Base-by-base conservation (phyloP, 2,329 filamentous ascomycete species). In the Metarhizium robertsii region DNA sequence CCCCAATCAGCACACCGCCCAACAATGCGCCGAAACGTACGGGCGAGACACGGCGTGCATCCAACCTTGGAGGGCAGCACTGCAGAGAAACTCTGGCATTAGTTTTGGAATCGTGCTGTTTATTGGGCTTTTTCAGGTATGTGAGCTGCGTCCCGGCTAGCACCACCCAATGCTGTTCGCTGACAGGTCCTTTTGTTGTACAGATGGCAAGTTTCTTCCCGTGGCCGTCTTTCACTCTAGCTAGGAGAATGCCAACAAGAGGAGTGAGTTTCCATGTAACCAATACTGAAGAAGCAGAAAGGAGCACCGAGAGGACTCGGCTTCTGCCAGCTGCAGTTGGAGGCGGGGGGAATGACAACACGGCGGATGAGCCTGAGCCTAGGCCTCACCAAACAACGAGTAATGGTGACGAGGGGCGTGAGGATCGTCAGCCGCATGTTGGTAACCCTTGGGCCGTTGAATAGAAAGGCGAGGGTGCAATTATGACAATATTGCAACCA, bases 41-140 rank as follows among this genome's bases (percentile, higher is more conserved):
- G 68, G 72, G 1, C 71, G 79, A 43, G 64, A 66, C 0, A 63
- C 58, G 6, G 66, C 75, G 0, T 87, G 84, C 58, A 63, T 75
- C 4, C 72, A 54, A 4, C 71, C 74, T 0, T 86, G 83, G 83
- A 72, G 30, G 66, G 65, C 18, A 32, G 55, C 57, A 18, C 18
- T 61, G 53, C 53, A 57, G 46, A 53, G 38, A 25, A 58, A 77
- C 77, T 1, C 65, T 82, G 51, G 70, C 80, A 46, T 73, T 84
- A 57, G 56, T 6, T 55, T 61, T 53, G 71, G 71, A 0, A 73
- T 83, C n/a, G 74, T 76, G 1, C 53, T 80, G 1, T 65, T 70
- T 1, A 73, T 80, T 13, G 79, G 76, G 18, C 52, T 78, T 2
- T 67, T 81, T 51, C 78, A 83, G 73, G 79, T 60, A 43, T 11